These are phyloP conservation scores for Tephrocybe sp. DNA, from an alignment of 768 basidiomycete genomes.

Conservation along the genomic window DNA sequence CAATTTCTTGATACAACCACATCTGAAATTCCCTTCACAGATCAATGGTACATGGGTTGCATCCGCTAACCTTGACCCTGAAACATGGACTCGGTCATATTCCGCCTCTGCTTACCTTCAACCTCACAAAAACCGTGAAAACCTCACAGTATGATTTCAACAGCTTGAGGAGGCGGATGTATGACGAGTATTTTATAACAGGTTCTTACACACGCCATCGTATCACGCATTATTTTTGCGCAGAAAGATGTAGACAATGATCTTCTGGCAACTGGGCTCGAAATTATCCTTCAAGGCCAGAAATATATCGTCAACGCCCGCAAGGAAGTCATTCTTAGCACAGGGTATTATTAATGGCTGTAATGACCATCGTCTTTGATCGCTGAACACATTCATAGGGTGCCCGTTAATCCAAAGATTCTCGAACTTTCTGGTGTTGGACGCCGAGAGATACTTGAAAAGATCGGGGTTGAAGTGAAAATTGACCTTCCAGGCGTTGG, in stretches of 20 bases:
- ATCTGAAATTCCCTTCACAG: constrained; percentile 14
- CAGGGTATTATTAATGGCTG: constrained; percentile 5
- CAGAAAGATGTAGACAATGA: neutral
- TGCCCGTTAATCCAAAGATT: constrained; percentile 20
- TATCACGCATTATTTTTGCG: neutral
- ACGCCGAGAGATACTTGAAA: constrained; percentile 4
- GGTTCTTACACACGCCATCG: neutral
- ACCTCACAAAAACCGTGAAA: constrained; percentile 2
- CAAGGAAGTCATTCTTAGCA: constrained; percentile 14
- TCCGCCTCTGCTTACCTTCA: constrained; percentile 26
- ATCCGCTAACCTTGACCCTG: constrained; percentile 21
- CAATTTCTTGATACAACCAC: neutral
- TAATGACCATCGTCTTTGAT: neutral
- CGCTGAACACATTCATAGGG: neutral
- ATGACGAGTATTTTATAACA: neutral
- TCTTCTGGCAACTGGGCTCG: neutral
- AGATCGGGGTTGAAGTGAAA: constrained; percentile 13
- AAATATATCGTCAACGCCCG: neutral
- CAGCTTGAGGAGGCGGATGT: too few relatives aligned
- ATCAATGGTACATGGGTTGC: constrained; percentile 18
- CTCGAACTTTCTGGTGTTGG: constrained; percentile 22
- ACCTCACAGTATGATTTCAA: constrained; percentile 17
- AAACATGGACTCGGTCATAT: constrained; percentile 26
- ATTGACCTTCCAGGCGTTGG: constrained; percentile 19
- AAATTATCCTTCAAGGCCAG: neutral